Conservation (phyloP, 805 yeast species). For the Spathaspora gorwiae region DNA sequence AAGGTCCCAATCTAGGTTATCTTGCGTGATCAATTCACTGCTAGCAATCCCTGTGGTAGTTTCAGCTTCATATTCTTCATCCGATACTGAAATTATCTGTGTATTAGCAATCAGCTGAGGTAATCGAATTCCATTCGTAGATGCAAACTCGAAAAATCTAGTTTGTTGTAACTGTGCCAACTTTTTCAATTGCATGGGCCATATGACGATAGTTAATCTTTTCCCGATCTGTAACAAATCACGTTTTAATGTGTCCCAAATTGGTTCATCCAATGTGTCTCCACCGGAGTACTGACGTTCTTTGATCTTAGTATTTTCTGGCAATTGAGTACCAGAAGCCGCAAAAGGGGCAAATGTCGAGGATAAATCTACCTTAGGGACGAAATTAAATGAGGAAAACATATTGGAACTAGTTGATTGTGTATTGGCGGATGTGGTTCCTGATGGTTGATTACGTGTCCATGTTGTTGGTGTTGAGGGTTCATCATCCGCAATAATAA, state of each 20-base stretch:
- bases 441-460: not conserved
- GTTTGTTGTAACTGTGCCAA: slow-evolving; percentile 33
- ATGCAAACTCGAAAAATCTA: slow-evolving; percentile 31
- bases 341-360: slow-evolving; percentile 32
- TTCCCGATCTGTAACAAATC: slow-evolving; percentile 34
- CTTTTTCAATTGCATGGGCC: slow-evolving; percentile 39
- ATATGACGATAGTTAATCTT: slow-evolving; percentile 35
- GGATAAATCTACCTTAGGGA: slow-evolving; percentile 31
- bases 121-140: slow-evolving; percentile 29
- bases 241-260: slow-evolving; percentile 46
- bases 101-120: slow-evolving; percentile 29
- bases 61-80: slow-evolving; percentile 16
- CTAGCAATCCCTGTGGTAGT: slow-evolving; percentile 26
- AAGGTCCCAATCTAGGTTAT: slow-evolving; percentile 52
- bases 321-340: slow-evolving; percentile 11
- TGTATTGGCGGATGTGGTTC: slow-evolving; percentile 1
- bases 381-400: slow-evolving; percentile 11
- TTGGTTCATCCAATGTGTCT: slow-evolving; percentile 71
- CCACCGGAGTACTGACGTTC: slow-evolving; percentile 63
- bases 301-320: slow-evolving; percentile 21
- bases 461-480: slow-evolving; percentile 1
- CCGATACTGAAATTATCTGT: slow-evolving; percentile 25
- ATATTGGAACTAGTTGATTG: not conserved
- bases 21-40: slow-evolving; percentile 13
- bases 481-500: slow-evolving; percentile 37